phyloP scores from a whole-genome alignment of 306 rosid species.

The Malus sieversii region DNA sequence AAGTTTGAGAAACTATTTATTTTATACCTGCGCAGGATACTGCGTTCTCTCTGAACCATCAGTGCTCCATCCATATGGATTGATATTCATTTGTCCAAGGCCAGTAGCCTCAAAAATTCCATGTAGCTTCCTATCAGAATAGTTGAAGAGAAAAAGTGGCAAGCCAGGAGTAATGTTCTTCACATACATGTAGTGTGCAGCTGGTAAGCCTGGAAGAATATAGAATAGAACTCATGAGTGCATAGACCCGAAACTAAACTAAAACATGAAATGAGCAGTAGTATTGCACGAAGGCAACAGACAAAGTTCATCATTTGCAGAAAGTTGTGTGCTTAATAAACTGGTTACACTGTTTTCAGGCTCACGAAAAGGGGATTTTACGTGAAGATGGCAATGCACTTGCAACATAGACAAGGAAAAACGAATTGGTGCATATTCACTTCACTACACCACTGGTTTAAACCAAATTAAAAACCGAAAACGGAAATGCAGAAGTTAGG shows the following conservation, averaged over 20 bases:
- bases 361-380: background rate
- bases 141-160: constrained; percentile 86
- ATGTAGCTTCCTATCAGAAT: constrained; percentile 60
- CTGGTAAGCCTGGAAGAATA: constrained; percentile 57
- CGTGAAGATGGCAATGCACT: background rate
- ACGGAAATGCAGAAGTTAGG: background rate
- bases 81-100: constrained; percentile 58
- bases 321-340: background rate
- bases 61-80: constrained; percentile 75
- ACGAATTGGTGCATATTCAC: background rate
- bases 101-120: constrained; percentile 76
- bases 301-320: background rate
- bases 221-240: constrained; percentile 18
- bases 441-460: background rate
- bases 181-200: constrained; percentile 58
- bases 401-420: background rate
- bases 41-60: constrained; percentile 54
- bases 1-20: background rate
- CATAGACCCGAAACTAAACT: background rate
- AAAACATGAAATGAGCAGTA: background rate
- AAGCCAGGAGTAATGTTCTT: constrained; percentile 68
- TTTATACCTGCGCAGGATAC: constrained; percentile 78
- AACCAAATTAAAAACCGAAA: background rate
- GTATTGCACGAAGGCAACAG: background rate
- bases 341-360: background rate